These are phyloP conservation scores for Cotoneaster glaucophyllus DNA, from an alignment of 306 rosid genomes.

Conservation along the genomic window DNA sequence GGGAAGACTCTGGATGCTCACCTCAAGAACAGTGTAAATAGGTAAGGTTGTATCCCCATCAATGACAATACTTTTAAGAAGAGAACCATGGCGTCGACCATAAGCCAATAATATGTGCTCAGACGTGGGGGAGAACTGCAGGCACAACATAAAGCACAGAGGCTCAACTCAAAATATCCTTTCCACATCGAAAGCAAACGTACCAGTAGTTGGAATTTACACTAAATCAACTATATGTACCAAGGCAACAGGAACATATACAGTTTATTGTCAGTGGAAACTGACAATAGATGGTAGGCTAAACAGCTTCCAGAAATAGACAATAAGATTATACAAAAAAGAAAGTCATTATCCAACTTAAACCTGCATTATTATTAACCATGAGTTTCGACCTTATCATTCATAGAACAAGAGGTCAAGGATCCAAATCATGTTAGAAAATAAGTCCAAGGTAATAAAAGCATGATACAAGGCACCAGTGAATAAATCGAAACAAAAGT, in stretches of 20 bases:
- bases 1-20: slow-evolving; percentile 9
- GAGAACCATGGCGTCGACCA: slow-evolving; percentile 55
- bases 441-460: neutral
- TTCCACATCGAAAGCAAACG: slow-evolving; percentile 1
- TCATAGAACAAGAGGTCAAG: neutral
- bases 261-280: neutral
- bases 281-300: neutral
- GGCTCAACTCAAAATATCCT: slow-evolving; percentile 8
- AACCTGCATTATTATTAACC: neutral
- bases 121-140: slow-evolving; percentile 59
- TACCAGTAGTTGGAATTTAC: neutral
- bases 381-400: neutral
- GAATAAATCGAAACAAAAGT: neutral
- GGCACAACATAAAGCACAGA: slow-evolving; percentile 24
- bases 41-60: slow-evolving; percentile 93
- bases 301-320: neutral
- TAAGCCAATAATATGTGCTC: slow-evolving; percentile 56
- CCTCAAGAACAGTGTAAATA: slow-evolving; percentile 93
- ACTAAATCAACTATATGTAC: neutral
- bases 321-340: neutral
- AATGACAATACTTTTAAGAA: slow-evolving; percentile 71
- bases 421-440: neutral
- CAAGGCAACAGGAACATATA: neutral
- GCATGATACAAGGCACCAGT: neutral
- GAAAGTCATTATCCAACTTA: neutral